phyloP scores from a whole-genome alignment of 1,284 basidiomycete genomes.

The Calocybe gambosa region DNA sequence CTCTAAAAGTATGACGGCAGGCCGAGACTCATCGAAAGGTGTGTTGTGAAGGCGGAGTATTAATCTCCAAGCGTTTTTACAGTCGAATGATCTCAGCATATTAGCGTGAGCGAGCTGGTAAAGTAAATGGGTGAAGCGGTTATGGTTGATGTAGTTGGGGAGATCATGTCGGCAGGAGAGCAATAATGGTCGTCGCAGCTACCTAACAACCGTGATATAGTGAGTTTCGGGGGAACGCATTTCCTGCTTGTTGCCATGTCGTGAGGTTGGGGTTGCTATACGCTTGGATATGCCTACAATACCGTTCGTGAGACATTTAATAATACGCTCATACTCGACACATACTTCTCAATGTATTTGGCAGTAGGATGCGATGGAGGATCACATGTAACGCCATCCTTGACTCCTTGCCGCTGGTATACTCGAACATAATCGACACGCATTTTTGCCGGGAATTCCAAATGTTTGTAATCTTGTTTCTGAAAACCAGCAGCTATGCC shows the following conservation, averaged over 20 bases:
- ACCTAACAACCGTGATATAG: constrained; percentile 47
- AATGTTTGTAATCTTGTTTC: constrained; percentile 54
- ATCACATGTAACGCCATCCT: constrained; percentile 55
- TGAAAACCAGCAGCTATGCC: constrained; percentile 71
- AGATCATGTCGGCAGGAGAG: constrained; percentile 8
- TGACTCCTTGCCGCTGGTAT: constrained; percentile 61
- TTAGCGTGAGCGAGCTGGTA: neutral
- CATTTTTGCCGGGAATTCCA: constrained; percentile 67
- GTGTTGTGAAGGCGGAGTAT: constrained; percentile 1
- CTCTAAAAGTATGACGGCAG: neutral
- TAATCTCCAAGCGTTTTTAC: neutral
- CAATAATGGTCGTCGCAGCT: neutral
- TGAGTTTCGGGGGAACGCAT: constrained; percentile 65
- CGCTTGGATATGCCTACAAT: constrained; percentile 54
- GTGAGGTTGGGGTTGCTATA: constrained; percentile 72
- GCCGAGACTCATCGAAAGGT: neutral
- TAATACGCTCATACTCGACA: constrained; percentile 1
- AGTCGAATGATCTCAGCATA: neutral
- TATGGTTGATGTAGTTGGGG: constrained; percentile 4
- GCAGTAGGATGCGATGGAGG: constrained; percentile 58
- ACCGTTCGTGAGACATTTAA: neutral
- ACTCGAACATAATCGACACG: constrained; percentile 74
- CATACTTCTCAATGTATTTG: constrained; percentile 51
- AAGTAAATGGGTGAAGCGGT: neutral
- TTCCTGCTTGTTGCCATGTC: constrained; percentile 64